Base-by-base conservation (phyloP, 2,329 filamentous ascomycete genomes). In the Cladosporium austrohemisphaericum region DNA sequence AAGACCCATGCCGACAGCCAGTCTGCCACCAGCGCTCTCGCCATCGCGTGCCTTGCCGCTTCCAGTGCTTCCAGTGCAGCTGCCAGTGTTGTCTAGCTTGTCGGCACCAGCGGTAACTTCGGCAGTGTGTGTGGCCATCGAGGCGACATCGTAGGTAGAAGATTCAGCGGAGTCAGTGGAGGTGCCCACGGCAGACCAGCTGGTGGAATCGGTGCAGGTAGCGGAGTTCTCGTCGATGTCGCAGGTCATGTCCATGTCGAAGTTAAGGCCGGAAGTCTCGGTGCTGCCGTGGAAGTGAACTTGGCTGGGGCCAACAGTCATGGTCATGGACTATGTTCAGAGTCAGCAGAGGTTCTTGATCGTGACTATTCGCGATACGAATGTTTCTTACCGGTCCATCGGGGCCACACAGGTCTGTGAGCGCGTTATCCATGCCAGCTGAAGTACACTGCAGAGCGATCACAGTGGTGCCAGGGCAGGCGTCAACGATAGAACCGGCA, bases 271-370 rank as follows among this genome's bases (percentile, higher is more conserved):
- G n/a, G 37, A 19, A 11, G 38, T 37, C 8, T 37, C 13, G n/a
- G 47, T 50, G 32, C 29, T 43, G 29, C 37, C 40, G 29, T 41
- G 29, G 38, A 41, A 50, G 31, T 28, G 31, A 16, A 41, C 37
- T 28, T 41, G 47, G 47, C 47, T 50, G 16, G 47, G 47, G 11
- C 47, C 47, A 20, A 50, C 31, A 23, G 47, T 50, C 23, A 50
- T 43, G 7, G 32, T 37, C 29, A 50, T 41, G n/a, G 47, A 19
- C 47, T 50, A n/a, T n/a, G 20, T 47, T 22, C 1, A 14, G 6
- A 5, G 38, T 41, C 4, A 41, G 26, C 20, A 22, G 8, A 20
- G 2, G 26, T 19, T 16, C n/a, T 31, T 11, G 6, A 7, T 6
- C 25, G 25, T 11, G 11, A 26, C 6, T 23, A 10, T 5, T 41